Base-by-base conservation (phyloP, 495 filamentous ascomycete genomes). In the Baudoinia panamericana region DNA sequence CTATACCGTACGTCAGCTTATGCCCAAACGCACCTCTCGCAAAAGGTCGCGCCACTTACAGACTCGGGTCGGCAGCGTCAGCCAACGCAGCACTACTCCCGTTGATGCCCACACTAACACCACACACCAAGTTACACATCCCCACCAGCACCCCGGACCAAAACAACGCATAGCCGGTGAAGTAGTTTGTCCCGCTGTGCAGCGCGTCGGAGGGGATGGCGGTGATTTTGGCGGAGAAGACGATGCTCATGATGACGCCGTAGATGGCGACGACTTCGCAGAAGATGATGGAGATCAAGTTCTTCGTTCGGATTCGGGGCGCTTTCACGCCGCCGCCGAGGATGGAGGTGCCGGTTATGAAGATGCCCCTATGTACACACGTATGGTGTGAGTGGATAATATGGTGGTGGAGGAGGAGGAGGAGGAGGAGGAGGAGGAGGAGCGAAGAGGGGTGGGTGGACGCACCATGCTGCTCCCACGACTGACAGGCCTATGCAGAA, bases 191-290 rank as follows among this genome's bases (percentile, higher is more conserved):
- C 29, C 66, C 70, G 2, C 79, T 72, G 58, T 75, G 73, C 18
- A 81, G 51, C 10, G 58, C 63, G 2, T 71, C 68, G 5, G 56
- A 59, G 17, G 62, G 41, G 21, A 82, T 64, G 12, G 59, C 42
- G 48, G 72, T 71, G 41, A 99, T 61, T 56, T 93, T 90, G 22
- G 87, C 67, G 26, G 87, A 92, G 68, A 94, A 95, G 31, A 99
- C 78, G 59, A 99, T 99, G 46, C 88, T 78, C 84, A 96, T 96
- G 64, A 99, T 99, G 54, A 99, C 86, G 54, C 92, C 92, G 70
- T 99, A 99, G 60, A 99, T 99, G 56, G 92, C 92, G 47, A 99
- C 92, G 50, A 96, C 92, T 65, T 99, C 92, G 67, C 92, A 99
- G 72, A 99, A 99, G 67, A 99, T 95, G 67, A 99, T 96, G 51